phyloP scores from a whole-genome alignment of 1,284 basidiomycete species.

The Inonotus obliquus region DNA sequence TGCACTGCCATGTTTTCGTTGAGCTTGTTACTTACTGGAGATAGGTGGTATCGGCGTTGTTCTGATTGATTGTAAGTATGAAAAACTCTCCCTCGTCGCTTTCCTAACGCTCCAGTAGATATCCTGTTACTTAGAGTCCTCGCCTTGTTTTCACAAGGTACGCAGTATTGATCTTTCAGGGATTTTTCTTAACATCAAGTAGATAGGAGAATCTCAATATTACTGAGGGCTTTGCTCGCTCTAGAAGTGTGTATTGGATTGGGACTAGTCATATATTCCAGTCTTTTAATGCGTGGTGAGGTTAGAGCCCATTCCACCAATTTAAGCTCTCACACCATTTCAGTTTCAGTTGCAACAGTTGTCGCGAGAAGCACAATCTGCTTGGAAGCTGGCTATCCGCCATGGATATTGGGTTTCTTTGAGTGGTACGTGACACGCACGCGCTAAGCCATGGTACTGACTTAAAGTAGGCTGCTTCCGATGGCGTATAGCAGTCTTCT shows the following conservation, averaged over 20 bases:
- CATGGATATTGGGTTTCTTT: too few species aligned
- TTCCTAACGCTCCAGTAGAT: neutral
- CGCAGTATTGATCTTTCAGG: neutral
- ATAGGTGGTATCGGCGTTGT: neutral
- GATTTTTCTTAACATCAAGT: neutral
- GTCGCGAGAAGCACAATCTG: too few species aligned
- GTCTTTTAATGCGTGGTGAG: neutral
- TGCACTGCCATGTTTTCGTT: neutral
- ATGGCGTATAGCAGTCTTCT: neutral
- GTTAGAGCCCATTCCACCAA: too few species aligned
- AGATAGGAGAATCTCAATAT: neutral
- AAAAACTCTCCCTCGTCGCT: too few species aligned
- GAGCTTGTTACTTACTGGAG: neutral
- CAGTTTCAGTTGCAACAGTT: too few species aligned
- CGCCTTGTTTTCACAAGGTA: neutral
- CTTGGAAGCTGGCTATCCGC: too few species aligned
- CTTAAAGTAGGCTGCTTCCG: constrained; percentile 1
- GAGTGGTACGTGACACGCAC: too few species aligned
- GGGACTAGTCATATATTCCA: neutral
- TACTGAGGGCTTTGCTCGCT: neutral
- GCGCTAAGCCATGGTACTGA: too few species aligned
- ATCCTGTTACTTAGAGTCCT: neutral
- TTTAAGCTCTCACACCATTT: too few species aligned
- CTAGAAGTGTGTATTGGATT: neutral
- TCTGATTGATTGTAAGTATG: neutral